phyloP scores from a whole-genome alignment of 805 yeast species.

The Barnettozyma pratensis region DNA sequence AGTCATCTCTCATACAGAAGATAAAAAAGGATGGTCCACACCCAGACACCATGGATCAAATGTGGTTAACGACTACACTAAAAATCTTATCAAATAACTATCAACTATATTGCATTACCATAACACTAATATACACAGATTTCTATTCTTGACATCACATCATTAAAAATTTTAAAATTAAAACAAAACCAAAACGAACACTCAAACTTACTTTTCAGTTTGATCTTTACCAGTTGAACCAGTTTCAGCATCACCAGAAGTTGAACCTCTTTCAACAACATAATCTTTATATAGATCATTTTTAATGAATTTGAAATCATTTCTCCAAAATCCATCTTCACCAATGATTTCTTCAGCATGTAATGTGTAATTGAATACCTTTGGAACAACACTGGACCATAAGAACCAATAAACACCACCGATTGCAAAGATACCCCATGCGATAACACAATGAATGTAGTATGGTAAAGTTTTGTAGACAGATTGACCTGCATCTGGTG shows the following conservation, averaged over 20 bases:
- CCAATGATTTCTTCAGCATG: slow-evolving; percentile 51
- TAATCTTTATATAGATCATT: slow-evolving; percentile 20
- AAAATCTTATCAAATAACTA: too few relatives aligned
- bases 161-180: neutral
- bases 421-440: slow-evolving; percentile 66
- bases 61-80: neutral
- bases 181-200: neutral
- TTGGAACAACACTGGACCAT: slow-evolving; percentile 58
- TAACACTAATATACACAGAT: neutral
- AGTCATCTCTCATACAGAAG: too few relatives aligned
- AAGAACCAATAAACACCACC: slow-evolving; percentile 65
- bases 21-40: too few relatives aligned
- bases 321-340: slow-evolving; percentile 71
- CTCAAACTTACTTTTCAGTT: neutral
- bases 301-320: slow-evolving; percentile 41
- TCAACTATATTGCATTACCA: neutral
- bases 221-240: neutral
- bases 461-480: slow-evolving; percentile 72
- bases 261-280: slow-evolving; percentile 8
- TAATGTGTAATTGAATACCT: slow-evolving; percentile 45
- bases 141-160: neutral
- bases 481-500: slow-evolving; percentile 60
- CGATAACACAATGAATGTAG: slow-evolving; percentile 77
- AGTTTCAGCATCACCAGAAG: neutral
- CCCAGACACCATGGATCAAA: neutral